A percentile compares a stretch with the other conserved stretches of the same genome.
Conservation (phyloP, 345 rosid species). For the Lumnitzera littorea region DNA sequence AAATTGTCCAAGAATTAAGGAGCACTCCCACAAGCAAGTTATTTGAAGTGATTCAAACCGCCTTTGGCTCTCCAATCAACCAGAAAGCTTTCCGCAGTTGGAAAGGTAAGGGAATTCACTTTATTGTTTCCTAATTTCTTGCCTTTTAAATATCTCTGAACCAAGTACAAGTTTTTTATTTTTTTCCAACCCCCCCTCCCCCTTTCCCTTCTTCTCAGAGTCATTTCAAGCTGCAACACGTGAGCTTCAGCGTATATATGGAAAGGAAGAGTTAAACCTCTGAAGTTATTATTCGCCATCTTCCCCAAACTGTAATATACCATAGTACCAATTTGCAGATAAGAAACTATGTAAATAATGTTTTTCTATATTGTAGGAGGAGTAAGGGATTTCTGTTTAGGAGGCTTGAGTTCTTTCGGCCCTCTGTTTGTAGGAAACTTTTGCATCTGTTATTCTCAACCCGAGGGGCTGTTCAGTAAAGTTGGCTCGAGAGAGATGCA, state of each 20-base stretch:
- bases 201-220: constrained; percentile 27
- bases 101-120: constrained; percentile 53
- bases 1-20: constrained; percentile 85
- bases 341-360: no score
- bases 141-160: not conserved
- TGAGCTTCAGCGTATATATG: constrained; percentile 83
- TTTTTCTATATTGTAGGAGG: no score
- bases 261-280: constrained; percentile 58
- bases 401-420: no score
- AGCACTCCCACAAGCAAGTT: constrained; percentile 65
- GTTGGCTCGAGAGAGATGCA: no score
- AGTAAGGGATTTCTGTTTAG: no score
- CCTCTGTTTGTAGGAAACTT: no score
- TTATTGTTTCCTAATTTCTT: not conserved
- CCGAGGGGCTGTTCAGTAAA: no score
- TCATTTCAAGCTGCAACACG: constrained; percentile 90
- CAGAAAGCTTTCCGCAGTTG: constrained; percentile 86
- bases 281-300: constrained; percentile 8
- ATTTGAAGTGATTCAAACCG: constrained; percentile 70
- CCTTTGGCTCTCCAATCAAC: constrained; percentile 79
- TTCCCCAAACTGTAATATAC: no score
- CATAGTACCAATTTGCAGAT: no score
- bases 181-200: not conserved
- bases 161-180: constrained; percentile 2
- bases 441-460: no score